Conservation (phyloP, 352 stramenopile genomes). For the Phytophthora pseudosyringae region DNA sequence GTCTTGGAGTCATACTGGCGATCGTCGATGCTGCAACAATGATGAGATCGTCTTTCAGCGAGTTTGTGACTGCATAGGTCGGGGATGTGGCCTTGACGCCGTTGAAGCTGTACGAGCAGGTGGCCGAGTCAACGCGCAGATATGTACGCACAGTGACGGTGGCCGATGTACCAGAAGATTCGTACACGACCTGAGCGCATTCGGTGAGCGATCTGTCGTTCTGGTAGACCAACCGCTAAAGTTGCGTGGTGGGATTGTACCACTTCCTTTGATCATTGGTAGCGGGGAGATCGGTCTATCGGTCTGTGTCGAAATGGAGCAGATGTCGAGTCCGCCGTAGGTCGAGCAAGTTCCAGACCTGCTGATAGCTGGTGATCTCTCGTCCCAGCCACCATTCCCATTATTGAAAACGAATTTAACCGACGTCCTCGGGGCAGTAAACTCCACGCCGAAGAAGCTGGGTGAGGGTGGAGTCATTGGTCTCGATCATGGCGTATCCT, state of each 20-base stretch:
- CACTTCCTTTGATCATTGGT: conserved; percentile 45
- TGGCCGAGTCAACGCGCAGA: conserved; percentile 28
- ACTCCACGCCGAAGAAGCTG: conserved; percentile 36
- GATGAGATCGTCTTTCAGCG: conserved; percentile 37
- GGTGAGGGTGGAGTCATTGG: conserved; percentile 29
- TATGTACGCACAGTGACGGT: conserved; percentile 49
- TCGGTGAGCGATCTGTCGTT: conserved; percentile 52
- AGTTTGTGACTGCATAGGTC: conserved; percentile 27
- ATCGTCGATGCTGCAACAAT: too few species aligned
- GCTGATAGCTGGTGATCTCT: conserved; percentile 25
- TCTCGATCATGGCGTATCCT: conserved; percentile 33
- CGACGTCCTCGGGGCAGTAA: conserved; percentile 17
- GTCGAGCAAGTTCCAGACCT: conserved; percentile 35
- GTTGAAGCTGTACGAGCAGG: conserved; percentile 56
- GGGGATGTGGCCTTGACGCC: conserved; percentile 25
- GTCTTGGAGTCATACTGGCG: too few species aligned
- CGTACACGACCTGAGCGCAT: conserved; percentile 56
- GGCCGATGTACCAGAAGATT: conserved; percentile 33
- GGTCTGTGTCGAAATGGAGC: conserved; percentile 32
- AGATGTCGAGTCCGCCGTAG: conserved; percentile 42
- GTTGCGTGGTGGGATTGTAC: conserved; percentile 59
- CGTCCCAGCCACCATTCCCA: conserved; percentile 33
- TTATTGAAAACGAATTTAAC: conserved; percentile 40
- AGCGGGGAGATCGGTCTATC: conserved; percentile 17
- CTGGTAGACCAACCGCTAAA: conserved; percentile 45